Base-by-base conservation (phyloP, 352 stramenopile species). In the Phytophthora rubi region DNA sequence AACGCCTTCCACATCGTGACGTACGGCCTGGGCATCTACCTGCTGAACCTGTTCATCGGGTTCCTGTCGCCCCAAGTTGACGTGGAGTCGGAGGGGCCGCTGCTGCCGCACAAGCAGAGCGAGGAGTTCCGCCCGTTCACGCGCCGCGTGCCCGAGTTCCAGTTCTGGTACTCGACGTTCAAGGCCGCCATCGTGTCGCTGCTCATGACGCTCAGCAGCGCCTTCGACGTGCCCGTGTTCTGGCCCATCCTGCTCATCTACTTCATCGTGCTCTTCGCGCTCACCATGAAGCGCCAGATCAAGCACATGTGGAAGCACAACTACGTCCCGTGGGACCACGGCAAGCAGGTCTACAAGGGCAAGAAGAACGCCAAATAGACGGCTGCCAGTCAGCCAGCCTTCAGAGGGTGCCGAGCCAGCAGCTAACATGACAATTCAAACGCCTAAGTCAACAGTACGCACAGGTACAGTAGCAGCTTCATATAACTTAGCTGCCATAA, bases 271-370 rank as follows among this genome's bases (percentile, higher is more conserved):
- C 88, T 99, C 16, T 99, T 99, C 75, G 94, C 98, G 80, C 90
- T 99, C 72, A 99, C 98, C 18, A 99, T 99, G 97, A 99, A 99
- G 86, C 91, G 96, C 75, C 97, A 99, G 88, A 99, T 99, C 82
- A 95, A 98, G 79, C 98, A 99, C 83, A 99, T 99, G 98, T 99
- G 98, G 88, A 99, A 99, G 84, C 96, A 99, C 87, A 98, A 98
- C 76, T 99, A 99, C 79, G 96, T 99, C 7, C 97, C 97, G 21
- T 99, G 98, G 85, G 96, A 82, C 73, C 97, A 96, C 71, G 97
- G 97, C 66, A 99, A 99, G 79, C 85, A 96, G 69, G 98, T 98
- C 59, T 98, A 98, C 85, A 98, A 97, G 79, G 83, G 85, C 73
- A 85, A 76, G 67, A 93, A 93, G 78, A 87, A 86, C 66, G 75